phyloP scores from a whole-genome alignment of 108 stramenopile genomes.

The Cyclotella distinguenda region DNA sequence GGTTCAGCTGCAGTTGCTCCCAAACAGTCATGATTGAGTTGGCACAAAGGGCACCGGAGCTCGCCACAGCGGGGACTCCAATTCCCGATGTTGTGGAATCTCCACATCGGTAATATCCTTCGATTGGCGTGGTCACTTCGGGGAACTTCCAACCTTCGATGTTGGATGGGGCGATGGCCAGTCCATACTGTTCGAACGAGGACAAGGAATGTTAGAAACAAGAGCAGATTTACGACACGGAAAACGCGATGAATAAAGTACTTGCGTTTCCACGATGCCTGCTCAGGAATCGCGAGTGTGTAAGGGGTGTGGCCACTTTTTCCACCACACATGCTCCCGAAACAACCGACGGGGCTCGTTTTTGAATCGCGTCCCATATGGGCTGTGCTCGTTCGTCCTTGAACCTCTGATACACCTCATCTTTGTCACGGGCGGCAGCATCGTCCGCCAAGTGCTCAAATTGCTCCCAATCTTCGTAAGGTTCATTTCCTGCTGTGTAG shows the following conservation, averaged over 20 bases:
- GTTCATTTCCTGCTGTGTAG: constrained; percentile 87
- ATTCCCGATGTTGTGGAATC: constrained; percentile 70
- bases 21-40: constrained; percentile 51
- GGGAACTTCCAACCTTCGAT: constrained; percentile 44
- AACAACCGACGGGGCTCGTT: constrained; percentile 83
- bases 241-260: no score
- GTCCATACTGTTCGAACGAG: no score
- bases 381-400: constrained; percentile 87
- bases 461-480: constrained; percentile 85
- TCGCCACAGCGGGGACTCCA: constrained; percentile 69
- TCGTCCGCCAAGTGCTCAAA: constrained; percentile 71
- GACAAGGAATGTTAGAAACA: no score
- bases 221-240: no score
- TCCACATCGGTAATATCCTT: constrained; percentile 56
- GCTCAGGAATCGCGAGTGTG: constrained; percentile 86
- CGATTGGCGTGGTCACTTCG: constrained; percentile 44
- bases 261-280: constrained; percentile 49
- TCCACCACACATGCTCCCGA: constrained; percentile 74
- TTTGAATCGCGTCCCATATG: constrained; percentile 91
- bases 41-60: constrained; percentile 57
- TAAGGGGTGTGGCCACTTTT: constrained; percentile 85
- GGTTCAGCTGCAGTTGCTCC: constrained; percentile 48
- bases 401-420: constrained; percentile 77
- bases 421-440: constrained; percentile 41
- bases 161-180: constrained; percentile 45